Base-by-base conservation (phyloP, 176 grass and related monocot genomes). In the sorghum (Sorghum bicolor) region DNA sequence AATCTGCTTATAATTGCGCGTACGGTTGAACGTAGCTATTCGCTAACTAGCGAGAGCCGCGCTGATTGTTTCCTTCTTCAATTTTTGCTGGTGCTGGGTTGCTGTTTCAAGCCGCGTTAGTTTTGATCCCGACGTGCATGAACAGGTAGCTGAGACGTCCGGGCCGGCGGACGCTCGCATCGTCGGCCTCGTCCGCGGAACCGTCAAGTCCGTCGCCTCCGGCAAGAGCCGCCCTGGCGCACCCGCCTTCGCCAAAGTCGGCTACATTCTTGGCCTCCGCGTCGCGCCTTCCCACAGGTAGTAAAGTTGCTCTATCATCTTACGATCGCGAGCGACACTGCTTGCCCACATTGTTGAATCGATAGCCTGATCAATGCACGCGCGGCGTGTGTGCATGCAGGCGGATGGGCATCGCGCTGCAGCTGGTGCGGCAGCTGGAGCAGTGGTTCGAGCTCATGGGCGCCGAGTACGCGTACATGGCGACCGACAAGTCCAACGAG, bases 391-490 rank as follows among this genome's bases (percentile, higher is more conserved):
- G 17, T 12, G 64, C 38, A 17, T 86, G 64, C 82, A 95, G 96
- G 91, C 85, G 96, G 88, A 89, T 76, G 86, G 93, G 93, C 33
- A 78, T 99, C 1, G 96, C 91, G 68, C 5, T 86, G 65, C 28
- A 33, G 30, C 83, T 99, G 58, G 89, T 96, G 40, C 36, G 28
- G 45, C 48, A 5, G 25, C 72, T 99, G 83, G 96, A 99, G 75
- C 74, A 25, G 48, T 96, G 96, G 96, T 99, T 99, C 77, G 10
- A 78, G 80, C 4, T 29, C 30, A 81, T 45, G 70, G 87, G 87
- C 13, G 85, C 89, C 0, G 89, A 99, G 89, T 96, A 99, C 77
- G 88, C 96, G 1, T 99, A 99, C 85, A 96, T 99, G 96, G 96
- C 93, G 0, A 99, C 96, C 0, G 91, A 95, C 45, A 87, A 76